phyloP scores from a whole-genome alignment of 441 rosid genomes.

The Populus hybrid region DNA sequence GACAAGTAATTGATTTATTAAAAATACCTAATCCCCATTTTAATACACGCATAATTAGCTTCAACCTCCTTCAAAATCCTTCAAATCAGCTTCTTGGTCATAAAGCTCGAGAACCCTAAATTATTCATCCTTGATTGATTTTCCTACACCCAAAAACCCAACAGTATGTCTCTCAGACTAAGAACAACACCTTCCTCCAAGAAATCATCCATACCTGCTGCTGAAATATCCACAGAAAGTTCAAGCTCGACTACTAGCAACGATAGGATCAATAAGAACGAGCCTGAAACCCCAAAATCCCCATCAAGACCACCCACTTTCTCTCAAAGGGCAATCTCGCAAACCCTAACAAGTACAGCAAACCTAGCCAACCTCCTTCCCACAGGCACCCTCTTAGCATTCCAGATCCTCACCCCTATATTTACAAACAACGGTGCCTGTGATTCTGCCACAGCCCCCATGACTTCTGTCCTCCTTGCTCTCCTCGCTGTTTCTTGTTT shows the following conservation, averaged over 20 bases:
- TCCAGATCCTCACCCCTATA: slow-evolving; percentile 72
- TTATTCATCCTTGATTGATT: neutral
- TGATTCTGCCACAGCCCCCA: slow-evolving; percentile 40
- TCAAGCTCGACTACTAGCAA: slow-evolving; percentile 6
- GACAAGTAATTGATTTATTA: neutral
- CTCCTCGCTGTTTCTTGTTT: slow-evolving; percentile 67
- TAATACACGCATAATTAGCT: neutral
- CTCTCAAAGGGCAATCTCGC: slow-evolving; percentile 63
- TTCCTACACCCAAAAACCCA: neutral
- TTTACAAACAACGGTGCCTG: slow-evolving; percentile 66
- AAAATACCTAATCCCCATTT: neutral
- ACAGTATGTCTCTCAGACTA: slow-evolving; percentile 22
- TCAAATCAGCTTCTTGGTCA: too few species aligned
- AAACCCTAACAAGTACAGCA: slow-evolving; percentile 72
- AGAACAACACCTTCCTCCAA: slow-evolving; percentile 30
- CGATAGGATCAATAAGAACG: neutral
- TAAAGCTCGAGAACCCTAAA: too few species aligned
- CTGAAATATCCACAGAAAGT: slow-evolving; percentile 6
- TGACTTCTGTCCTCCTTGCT: slow-evolving; percentile 47
- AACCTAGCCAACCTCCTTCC: slow-evolving; percentile 85
- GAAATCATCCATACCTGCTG: slow-evolving; percentile 3
- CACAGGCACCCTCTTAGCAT: slow-evolving; percentile 77
- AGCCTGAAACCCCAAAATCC: slow-evolving; percentile 31
- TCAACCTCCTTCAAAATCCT: neutral
- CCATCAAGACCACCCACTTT: slow-evolving; percentile 29